Conservation (phyloP, 2,329 filamentous ascomycete species). For the Xylaria digitata region DNA sequence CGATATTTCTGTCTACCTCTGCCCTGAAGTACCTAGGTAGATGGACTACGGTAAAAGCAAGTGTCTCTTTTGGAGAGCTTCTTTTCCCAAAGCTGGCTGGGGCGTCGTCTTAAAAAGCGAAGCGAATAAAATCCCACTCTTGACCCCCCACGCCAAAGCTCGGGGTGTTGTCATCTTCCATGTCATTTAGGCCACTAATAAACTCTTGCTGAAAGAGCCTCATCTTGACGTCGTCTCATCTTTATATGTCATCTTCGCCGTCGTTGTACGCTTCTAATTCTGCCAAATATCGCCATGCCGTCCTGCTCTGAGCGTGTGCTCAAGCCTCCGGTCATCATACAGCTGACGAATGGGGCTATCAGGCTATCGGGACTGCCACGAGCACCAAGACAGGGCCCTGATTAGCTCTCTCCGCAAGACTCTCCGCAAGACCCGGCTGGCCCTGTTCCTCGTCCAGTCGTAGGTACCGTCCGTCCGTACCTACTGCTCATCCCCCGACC, state of each 20-base stretch:
- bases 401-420: conserved; percentile 34
- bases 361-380: conserved; percentile 35
- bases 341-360: conserved; percentile 35
- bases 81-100: conserved; percentile 13
- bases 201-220: conserved; percentile 48
- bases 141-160: conserved; percentile 47
- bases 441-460: conserved; percentile 19
- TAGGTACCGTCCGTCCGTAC: background rate
- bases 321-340: conserved; percentile 31
- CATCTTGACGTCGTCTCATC: conserved; percentile 49
- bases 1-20: background rate
- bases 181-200: conserved; percentile 50
- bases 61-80: conserved; percentile 14
- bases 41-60: background rate
- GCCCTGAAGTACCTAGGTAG: background rate
- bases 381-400: conserved; percentile 35
- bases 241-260: conserved; percentile 37
- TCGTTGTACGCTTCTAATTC: conserved; percentile 38
- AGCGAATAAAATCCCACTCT: conserved; percentile 46
- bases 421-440: conserved; percentile 30
- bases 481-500: background rate
- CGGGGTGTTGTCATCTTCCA: conserved; percentile 48
- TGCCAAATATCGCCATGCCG: conserved; percentile 34
- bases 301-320: conserved; percentile 26
- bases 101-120: conserved; percentile 23